Base-by-base conservation (phyloP, 208 protist genomes). In the Strigomonas galati region DNA sequence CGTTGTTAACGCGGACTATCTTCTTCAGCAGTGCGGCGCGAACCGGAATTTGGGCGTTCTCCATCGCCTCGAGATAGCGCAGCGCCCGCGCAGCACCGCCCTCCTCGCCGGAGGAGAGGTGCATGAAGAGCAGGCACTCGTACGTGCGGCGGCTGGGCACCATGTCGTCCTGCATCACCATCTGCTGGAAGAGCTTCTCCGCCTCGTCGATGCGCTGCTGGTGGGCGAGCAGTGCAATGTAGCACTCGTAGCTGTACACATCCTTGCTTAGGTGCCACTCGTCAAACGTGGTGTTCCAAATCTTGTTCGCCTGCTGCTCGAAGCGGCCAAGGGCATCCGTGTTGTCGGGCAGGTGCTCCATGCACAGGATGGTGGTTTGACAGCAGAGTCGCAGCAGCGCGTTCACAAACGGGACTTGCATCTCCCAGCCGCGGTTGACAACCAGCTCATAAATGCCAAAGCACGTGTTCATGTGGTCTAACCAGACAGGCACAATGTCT, bases 111-210 rank as follows among this genome's bases (percentile, higher is more conserved):
- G 91, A 96, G 9, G 84, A 87, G 19, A 96, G 76, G 67, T 96
- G 91, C 91, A 96, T 96, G 62, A 94, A 92, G 66, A 96, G 84
- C n/a, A 96, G 74, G 43, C 79, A 87, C 51, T 94, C 85, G 62
- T 94, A 96, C 7, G 91, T 94, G 49, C 91, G 79, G 37, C 87
- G 73, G 35, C 74, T 91, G 17, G 90, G 87, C 62, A 77, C 78
- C 35, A 91, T 62, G 48, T 92, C 79, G 37, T 93, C 76, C 59
- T 90, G 81, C 46, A 95, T 56, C 24, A 89, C 79, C 79, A 93
- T 87, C 55, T 95, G 73, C 76, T 95, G 90, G 58, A 95, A 95
- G 19, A 91, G 60, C 65, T 85, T 90, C 65, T 95, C 86, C 21
- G 90, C 90, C 74, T 93, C 87, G 62, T 92, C 81, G 57, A 93